phyloP scores from a whole-genome alignment of 495 filamentous ascomycete genomes.

The Aspergillus cristatus region DNA sequence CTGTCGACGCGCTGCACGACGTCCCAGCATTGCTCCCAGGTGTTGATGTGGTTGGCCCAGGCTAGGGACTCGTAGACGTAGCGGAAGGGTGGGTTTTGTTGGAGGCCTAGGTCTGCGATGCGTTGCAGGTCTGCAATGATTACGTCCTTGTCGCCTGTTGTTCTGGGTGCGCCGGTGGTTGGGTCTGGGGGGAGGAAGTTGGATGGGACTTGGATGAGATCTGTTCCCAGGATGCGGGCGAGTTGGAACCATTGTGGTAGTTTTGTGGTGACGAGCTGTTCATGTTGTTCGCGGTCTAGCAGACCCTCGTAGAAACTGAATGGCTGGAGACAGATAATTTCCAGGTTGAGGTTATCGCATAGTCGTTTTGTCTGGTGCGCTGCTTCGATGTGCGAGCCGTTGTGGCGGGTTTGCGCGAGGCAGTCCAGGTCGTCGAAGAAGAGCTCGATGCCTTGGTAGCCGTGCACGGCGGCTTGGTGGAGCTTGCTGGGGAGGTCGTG shows the following conservation, averaged over 20 bases:
- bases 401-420: conserved; percentile 47
- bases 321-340: conserved; percentile 66
- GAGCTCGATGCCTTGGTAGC: conserved; percentile 64
- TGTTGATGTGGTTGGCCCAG: conserved; percentile 65
- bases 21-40: conserved; percentile 66
- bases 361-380: conserved; percentile 45
- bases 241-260: conserved; percentile 61
- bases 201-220: conserved; percentile 66
- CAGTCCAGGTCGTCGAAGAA: conserved; percentile 73
- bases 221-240: conserved; percentile 52
- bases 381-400: conserved; percentile 45
- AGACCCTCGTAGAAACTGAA: conserved; percentile 76
- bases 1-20: conserved; percentile 57
- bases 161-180: conserved; percentile 17
- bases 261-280: conserved; percentile 46
- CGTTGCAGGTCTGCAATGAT: conserved; percentile 57
- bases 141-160: conserved; percentile 45
- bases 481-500: conserved; percentile 60
- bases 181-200: conserved; percentile 54
- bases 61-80: conserved; percentile 72
- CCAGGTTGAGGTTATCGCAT: conserved; percentile 49
- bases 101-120: conserved; percentile 55
- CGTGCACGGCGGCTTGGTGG: conserved; percentile 51
- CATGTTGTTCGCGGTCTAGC: conserved; percentile 51
- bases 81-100: conserved; percentile 45